Base-by-base conservation (phyloP, 164 flowering plant genomes). In the Malania oleifera region DNA sequence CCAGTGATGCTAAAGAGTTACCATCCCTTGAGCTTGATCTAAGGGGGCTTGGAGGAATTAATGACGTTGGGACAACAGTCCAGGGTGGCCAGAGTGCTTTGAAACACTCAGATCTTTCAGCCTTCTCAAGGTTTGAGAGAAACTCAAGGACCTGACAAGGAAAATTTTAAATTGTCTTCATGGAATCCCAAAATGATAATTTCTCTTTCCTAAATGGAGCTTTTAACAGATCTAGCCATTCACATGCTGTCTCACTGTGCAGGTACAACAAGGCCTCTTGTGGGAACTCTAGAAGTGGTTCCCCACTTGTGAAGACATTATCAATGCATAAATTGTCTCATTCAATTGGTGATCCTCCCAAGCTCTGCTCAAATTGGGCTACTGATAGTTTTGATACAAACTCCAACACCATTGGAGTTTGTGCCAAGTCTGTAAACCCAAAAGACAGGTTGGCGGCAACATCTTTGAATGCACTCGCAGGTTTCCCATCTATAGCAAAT, bases 11-110 rank as follows among this genome's bases (percentile, higher is more conserved):
- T 47, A 67, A 64, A 57, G 84, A 76, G n/a, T 34, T 64, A 18
- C 80, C 85, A 14, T 80, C 80, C 17, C 73, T 82, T 57, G 82
- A 78, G 65, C 72, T 75, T 57, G 76, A 78, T 64, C 64, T 82
- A 47, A 81, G 80, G 72, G 69, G 82, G 60, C 68, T 60, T 15
- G 66, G 75, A 72, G 77, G 70, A 24, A 64, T 47, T 44, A 67
- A 38, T 54, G 84, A 77, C 58, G 58, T 57, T 39, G 69, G 70
- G n/a, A 73, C 61, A 31, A 59, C 52, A 49, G 66, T 50, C 12
- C 55, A 75, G 18, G 15, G 5, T 46, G 82, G 78, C 8, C 68
- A 71, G 35, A 81, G 73, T 50, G 44, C 62, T 41, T 62, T 68
- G 59, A 65, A 71, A 55, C 78, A 68, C 59, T 76, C 82, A 15